Evolutionary conservation across 768 basidiomycete species (phyloP), one percentile per base, ranked within the genome.

Genomic region (Gloeostereum incarnatum): DNA sequence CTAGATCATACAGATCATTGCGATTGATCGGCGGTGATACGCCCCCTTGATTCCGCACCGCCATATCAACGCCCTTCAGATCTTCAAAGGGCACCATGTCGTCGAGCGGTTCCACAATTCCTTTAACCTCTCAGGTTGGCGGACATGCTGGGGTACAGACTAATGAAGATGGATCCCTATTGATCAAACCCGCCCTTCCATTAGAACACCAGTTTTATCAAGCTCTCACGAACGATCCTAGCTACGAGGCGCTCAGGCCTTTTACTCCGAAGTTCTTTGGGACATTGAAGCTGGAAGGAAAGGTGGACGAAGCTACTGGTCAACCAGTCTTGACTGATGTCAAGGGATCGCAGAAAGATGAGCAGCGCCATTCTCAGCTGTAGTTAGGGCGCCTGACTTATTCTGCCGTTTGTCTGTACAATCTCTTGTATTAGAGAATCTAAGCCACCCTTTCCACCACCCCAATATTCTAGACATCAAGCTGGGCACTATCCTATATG

Each of bases 391-490:
- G 9, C 42, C 17, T 14, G 17, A 29, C 16, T 43, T 10, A 19
- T 26, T 36, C 10, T 41, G 32, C 23, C 36, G 33, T 36, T 33
- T 36, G 41, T 46, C 37, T 47, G 37, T 46, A 66, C 78, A 92
- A 66, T 80, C 75, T 42, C 62, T 94, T 38, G 88, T 94, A 21
- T 60, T 99, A 3, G 82, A 93, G 61, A 97, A 99, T 56, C 61
- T 92, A 9, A 60, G 83, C 2, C 58, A 81, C 46, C 52, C 68
- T 1, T 97, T 92, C 63, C 49, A 59, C 24, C 82, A 78, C 53
- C 93, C 93, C 5, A 90, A 86, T 47, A 73, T 96, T 41, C 65
- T 97, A 20, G 94, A 99, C 55, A 69, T 91, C 54, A 99, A 98
- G 58, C 81, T 98, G 11, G 96, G 96, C 1, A 93, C 84, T 0